phyloP scores from a whole-genome alignment of 768 basidiomycete genomes.

The Termitomyces sp. region DNA sequence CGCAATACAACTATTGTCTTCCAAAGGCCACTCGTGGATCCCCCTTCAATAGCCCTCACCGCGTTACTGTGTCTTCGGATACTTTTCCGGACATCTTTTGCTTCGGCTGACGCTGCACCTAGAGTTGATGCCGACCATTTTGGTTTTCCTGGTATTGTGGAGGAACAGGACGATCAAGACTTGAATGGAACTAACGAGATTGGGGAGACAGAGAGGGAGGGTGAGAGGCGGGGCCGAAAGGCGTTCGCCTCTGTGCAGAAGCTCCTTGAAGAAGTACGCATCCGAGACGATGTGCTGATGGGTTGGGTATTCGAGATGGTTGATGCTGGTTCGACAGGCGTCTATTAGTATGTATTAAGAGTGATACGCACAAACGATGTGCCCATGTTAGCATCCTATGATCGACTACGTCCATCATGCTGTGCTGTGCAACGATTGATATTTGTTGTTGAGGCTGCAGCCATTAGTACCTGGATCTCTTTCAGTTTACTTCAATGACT shows the following conservation, averaged over 20 bases:
- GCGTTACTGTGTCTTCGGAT: slow-evolving; percentile 81
- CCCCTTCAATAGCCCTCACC: slow-evolving; percentile 71
- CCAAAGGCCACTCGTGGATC: slow-evolving; percentile 53
- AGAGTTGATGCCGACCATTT: slow-evolving; percentile 81
- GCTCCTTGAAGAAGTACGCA: slow-evolving; percentile 58
- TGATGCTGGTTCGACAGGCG: slow-evolving; percentile 33
- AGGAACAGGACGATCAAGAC: slow-evolving; percentile 71
- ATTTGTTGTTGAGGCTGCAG: neutral
- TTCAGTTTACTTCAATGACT: slow-evolving; percentile 8
- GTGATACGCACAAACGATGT: neutral
- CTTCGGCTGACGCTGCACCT: slow-evolving; percentile 60
- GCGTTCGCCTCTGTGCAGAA: slow-evolving; percentile 61
- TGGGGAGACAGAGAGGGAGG: slow-evolving; percentile 55
- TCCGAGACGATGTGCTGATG: slow-evolving; percentile 58
- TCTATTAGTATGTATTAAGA: neutral
- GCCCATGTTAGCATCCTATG: neutral
- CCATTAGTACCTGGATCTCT: neutral
- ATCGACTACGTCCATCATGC: neutral
- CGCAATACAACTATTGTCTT: slow-evolving; percentile 57
- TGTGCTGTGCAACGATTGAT: neutral
- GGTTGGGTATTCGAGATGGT: slow-evolving; percentile 61
- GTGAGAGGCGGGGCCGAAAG: slow-evolving; percentile 63
- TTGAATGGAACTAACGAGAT: slow-evolving; percentile 41
- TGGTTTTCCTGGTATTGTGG: slow-evolving; percentile 81
- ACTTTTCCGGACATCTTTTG: slow-evolving; percentile 76